These are phyloP conservation scores for Durotheca rogersii DNA, from an alignment of 495 filamentous ascomycete genomes.

Conservation along the genomic window DNA sequence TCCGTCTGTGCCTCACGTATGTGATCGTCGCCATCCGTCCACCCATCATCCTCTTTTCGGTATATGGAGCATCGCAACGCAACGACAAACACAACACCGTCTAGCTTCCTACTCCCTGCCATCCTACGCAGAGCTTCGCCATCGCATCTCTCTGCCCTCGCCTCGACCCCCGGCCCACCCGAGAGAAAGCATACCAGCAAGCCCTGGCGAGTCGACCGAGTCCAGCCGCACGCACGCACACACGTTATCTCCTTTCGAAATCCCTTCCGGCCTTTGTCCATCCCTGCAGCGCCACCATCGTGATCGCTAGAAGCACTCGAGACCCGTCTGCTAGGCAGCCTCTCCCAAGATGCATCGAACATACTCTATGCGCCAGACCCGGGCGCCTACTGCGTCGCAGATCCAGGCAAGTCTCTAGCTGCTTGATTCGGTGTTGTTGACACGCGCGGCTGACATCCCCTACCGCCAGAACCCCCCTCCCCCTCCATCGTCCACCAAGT, in stretches of 20 bases:
- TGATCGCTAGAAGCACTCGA: constrained; percentile 3
- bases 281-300: no score
- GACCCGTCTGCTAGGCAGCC: constrained; percentile 4
- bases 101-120: background rate
- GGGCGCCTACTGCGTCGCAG: constrained; percentile 75
- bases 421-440: constrained; percentile 7
- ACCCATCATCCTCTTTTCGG: constrained; percentile 18
- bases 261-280: constrained; percentile 3
- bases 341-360: constrained; percentile 82
- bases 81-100: background rate
- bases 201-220: no score
- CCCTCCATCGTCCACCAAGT: constrained; percentile 87
- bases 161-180: no score
- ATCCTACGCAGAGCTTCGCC: background rate
- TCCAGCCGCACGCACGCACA: no score
- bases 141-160: no score
- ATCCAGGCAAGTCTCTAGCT: constrained; percentile 42
- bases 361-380: constrained; percentile 96
- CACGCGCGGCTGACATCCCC: constrained; percentile 14
- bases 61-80: constrained; percentile 12
- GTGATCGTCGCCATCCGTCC: constrained; percentile 24
- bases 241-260: no score
- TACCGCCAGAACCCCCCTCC: constrained; percentile 83
- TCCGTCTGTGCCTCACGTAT: constrained; percentile 23
- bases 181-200: no score